Evolutionary conservation across 2,329 filamentous ascomycete genomes (phyloP), one percentile per base, ranked within the genome.

Genomic region (Pyricularia sp.): DNA sequence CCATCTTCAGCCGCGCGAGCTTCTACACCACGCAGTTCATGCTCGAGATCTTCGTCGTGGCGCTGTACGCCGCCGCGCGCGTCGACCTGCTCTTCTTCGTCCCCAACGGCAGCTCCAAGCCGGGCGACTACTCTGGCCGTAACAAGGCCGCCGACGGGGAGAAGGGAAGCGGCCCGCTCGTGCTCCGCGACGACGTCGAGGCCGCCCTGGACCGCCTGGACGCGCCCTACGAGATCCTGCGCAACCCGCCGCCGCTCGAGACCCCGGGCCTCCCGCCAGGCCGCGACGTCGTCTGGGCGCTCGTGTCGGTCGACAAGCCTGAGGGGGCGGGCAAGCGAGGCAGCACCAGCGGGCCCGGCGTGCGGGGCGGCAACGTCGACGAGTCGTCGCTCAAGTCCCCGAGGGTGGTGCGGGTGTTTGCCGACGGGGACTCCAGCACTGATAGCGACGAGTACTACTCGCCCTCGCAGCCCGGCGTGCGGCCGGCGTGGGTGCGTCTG

Each of bases 21-120:
- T 79, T 80, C 68, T 80, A 80, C 70, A 72, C 74, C 25, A 79
- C 79, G 50, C 72, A 73, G 50, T 80, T 79, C 69, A 69, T 73
- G 6, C 71, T 79, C 4, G 78, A 80, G 61, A 69, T 76, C 7
- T 65, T 75, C 3, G 74, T 74, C 6, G 72, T 76, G 7, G 71
- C 69, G 6, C 69, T 72, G 1, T 77, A 77, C 59, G 75, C 75
- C 9, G 70, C 71, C 31, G 70, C 72, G 7, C 73, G 76, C n/a
- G 70, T 78, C 23, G 76, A 78, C 65, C 69, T 74, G 23, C 69
- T 73, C 25, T 78, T 76, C 69, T 73, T 77, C 71, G 69, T 78
- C 11, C 76, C 76, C 10, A 72, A 78, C 65, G 76, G 76, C 14
- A 71, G 73, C n/a, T 72, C 72, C 36, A 70, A 68, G 7, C 74